These are phyloP conservation scores for Lathyrus tuberosus DNA, from an alignment of 306 rosid genomes.

Conservation along the genomic window DNA sequence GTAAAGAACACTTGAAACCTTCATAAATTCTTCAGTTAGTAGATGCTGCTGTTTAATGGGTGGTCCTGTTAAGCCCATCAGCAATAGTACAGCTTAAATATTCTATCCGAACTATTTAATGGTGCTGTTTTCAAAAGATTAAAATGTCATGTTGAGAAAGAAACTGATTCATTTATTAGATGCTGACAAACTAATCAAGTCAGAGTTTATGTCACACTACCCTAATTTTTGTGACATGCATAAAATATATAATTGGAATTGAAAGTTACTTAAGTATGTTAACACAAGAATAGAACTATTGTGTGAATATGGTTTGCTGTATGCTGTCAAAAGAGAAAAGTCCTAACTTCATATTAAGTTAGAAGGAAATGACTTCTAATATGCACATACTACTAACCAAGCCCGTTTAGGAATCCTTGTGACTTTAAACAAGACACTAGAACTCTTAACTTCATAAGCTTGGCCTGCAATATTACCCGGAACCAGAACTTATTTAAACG, in stretches of 20 bases:
- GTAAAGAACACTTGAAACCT: no score
- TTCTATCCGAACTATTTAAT: no score
- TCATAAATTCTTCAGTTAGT: no score
- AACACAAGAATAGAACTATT: not conserved
- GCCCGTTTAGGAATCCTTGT: not conserved
- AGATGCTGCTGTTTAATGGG: no score
- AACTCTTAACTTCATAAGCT: not conserved
- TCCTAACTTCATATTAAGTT: not conserved
- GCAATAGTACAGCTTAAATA: no score
- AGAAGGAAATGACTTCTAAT: not conserved
- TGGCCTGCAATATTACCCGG: not conserved
- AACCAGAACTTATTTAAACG: not conserved
- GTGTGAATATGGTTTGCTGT: not conserved
- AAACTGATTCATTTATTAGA: not conserved
- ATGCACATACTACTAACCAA: not conserved
- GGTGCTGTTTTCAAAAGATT: not conserved
- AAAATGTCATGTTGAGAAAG: not conserved
- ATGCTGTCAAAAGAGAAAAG: slow-evolving; percentile 4
- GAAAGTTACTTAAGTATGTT: no score
- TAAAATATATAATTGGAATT: no score
- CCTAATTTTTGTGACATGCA: no score
- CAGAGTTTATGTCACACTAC: not conserved
- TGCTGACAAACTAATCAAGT: not conserved
- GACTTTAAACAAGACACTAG: not conserved
- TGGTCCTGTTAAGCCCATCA: not conserved